A percentile compares a stretch with the other conserved stretches of the same genome.
These are phyloP conservation scores for Suillus subalutaceus DNA, from an alignment of 768 basidiomycete genomes.

Conservation along the genomic window DNA sequence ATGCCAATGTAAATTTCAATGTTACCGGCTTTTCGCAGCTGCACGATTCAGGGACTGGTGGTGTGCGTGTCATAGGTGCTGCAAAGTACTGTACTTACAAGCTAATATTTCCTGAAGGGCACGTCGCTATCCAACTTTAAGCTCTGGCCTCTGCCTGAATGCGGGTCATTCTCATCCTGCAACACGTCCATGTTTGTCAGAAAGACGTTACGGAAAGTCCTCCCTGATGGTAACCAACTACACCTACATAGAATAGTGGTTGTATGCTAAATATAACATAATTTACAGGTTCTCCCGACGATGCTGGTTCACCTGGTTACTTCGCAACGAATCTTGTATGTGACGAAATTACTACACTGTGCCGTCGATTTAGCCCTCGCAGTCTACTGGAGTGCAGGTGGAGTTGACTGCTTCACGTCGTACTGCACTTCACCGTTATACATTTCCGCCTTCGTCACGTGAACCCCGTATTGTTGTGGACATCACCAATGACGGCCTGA, in stretches of 20 bases:
- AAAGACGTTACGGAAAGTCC: slow-evolving; percentile 50
- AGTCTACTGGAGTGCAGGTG: slow-evolving; percentile 60
- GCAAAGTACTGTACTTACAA: neutral
- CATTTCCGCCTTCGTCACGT: slow-evolving; percentile 50
- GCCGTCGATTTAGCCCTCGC: neutral
- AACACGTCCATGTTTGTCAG: slow-evolving; percentile 48
- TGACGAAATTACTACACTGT: slow-evolving; percentile 1
- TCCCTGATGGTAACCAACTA: slow-evolving; percentile 45
- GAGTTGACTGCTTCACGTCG: slow-evolving; percentile 63
- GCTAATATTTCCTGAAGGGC: slow-evolving; percentile 8
- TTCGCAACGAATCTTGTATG: slow-evolving; percentile 61
- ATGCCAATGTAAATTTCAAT: slow-evolving; percentile 35
- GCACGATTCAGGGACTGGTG: slow-evolving; percentile 58
- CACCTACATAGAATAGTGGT: neutral
- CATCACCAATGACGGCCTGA: slow-evolving; percentile 63
- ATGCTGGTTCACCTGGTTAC: slow-evolving; percentile 66
- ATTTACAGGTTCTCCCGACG: slow-evolving; percentile 55
- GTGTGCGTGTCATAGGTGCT: slow-evolving; percentile 38
- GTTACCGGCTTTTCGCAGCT: slow-evolving; percentile 64
- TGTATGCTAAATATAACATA: slow-evolving; percentile 1
- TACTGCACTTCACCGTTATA: slow-evolving; percentile 62
- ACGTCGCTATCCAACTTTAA: slow-evolving; percentile 66
- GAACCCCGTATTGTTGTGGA: slow-evolving; percentile 60
- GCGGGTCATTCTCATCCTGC: slow-evolving; percentile 56
- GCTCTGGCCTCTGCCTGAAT: slow-evolving; percentile 55